Conservation (phyloP, 164 flowering plant species). For the Stephania yunnanensis region DNA sequence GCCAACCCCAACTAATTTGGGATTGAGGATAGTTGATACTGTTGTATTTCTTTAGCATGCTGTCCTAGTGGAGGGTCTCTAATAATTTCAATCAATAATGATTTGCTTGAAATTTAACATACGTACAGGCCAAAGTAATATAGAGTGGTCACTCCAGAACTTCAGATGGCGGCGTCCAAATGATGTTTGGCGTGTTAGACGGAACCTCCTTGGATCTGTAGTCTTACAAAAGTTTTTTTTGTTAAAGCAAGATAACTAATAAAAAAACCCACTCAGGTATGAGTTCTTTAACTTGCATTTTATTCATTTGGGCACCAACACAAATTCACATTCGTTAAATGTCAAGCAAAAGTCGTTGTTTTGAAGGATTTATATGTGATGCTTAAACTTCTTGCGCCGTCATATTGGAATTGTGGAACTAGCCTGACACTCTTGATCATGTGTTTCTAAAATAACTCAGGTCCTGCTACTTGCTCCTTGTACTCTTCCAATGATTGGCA, state of each 20-base stretch:
- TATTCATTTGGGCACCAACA: not conserved
- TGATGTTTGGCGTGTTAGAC: constrained; percentile 50
- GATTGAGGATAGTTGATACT: too few species aligned
- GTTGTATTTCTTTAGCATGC: not conserved
- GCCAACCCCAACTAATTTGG: not conserved
- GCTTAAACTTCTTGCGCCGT: not conserved
- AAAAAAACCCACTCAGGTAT: not conserved
- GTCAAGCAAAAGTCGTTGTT: not conserved
- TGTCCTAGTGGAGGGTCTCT: not conserved
- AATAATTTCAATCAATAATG: not conserved
- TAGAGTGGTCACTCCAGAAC: constrained; percentile 42
- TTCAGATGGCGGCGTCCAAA: constrained; percentile 55
- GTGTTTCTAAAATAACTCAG: not conserved
- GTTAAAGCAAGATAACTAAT: too few species aligned
- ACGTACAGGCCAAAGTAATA: constrained; percentile 55
- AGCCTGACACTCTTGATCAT: not conserved
- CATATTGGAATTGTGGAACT: too few species aligned
- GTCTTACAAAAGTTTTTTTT: too few species aligned
- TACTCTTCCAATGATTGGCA: too few species aligned
- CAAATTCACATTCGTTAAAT: not conserved
- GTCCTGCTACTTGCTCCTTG: too few species aligned
- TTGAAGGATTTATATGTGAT: not conserved
- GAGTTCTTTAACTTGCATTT: not conserved
- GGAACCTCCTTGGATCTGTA: constrained; percentile 58
- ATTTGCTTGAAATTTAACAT: not conserved